These are phyloP conservation scores for Cicer arietinum DNA, from an alignment of 306 rosid genomes.

Conservation along the genomic window DNA sequence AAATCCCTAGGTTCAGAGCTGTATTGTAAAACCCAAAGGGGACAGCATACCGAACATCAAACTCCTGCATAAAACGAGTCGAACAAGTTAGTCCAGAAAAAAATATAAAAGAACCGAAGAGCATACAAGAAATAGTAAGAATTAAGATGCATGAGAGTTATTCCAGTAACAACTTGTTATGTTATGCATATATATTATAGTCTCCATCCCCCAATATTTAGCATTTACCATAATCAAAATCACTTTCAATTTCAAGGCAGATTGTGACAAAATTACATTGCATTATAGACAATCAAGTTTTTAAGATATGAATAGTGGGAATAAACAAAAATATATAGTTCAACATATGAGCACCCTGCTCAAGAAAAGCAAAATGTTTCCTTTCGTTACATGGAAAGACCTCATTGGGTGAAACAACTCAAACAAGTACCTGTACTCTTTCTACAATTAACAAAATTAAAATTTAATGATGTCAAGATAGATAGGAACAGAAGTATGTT, in stretches of 20 bases:
- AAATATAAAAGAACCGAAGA: slow-evolving; percentile 5
- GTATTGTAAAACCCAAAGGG: slow-evolving; percentile 86
- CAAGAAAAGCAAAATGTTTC: not conserved
- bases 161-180: slow-evolving; percentile 9
- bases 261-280: slow-evolving; percentile 25
- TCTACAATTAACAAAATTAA: slow-evolving; percentile 26
- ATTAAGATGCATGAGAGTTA: slow-evolving; percentile 8
- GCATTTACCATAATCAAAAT: slow-evolving; percentile 32
- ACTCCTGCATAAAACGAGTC: slow-evolving; percentile 64
- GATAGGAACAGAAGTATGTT: slow-evolving; percentile 8
- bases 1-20: slow-evolving; percentile 88
- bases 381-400: slow-evolving; percentile 20
- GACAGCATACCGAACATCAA: slow-evolving; percentile 83
- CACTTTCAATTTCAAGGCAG: slow-evolving; percentile 11
- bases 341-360: slow-evolving; percentile 21
- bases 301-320: slow-evolving; percentile 4
- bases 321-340: slow-evolving; percentile 18
- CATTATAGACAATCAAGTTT: slow-evolving; percentile 19
- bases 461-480: slow-evolving; percentile 17
- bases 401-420: not conserved
- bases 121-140: slow-evolving; percentile 5
- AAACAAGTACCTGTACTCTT: slow-evolving; percentile 28
- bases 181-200: not conserved
- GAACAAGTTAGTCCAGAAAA: slow-evolving; percentile 40
- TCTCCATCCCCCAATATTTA: slow-evolving; percentile 1